These are phyloP conservation scores for Cornus controversa DNA, from an alignment of 148 eudicot genomes.

Conservation along the genomic window DNA sequence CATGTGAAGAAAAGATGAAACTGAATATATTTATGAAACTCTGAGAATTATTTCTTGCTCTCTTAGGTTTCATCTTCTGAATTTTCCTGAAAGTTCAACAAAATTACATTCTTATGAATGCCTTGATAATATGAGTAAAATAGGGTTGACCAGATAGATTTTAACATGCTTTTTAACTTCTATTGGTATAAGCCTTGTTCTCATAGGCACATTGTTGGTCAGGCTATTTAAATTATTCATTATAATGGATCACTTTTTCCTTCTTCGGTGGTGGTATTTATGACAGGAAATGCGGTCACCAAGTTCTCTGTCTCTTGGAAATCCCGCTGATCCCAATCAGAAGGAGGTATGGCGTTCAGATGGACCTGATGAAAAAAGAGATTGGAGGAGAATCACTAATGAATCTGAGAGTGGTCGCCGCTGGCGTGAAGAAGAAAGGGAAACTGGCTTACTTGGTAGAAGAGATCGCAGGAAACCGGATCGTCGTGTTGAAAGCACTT, in stretches of 20 bases:
- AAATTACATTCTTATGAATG: neutral
- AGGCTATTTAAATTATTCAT: neutral
- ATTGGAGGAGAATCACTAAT: constrained; percentile 67
- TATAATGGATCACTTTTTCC: neutral
- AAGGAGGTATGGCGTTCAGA: constrained; percentile 63
- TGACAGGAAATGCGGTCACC: constrained; percentile 77
- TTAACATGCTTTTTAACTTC: neutral
- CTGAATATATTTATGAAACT: no score
- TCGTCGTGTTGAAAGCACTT: constrained; percentile 72
- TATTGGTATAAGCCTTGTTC: neutral
- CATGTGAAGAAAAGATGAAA: neutral
- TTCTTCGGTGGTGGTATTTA: constrained; percentile 1
- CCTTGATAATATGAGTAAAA: neutral
- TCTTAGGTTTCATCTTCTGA: neutral
- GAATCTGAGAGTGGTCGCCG: constrained; percentile 77
- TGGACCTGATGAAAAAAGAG: constrained; percentile 65
- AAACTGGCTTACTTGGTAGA: constrained; percentile 93
- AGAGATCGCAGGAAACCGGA: constrained; percentile 83
- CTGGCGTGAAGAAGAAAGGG: constrained; percentile 99
- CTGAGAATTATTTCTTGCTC: neutral
- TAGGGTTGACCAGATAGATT: neutral
- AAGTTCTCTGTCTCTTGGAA: constrained; percentile 80
- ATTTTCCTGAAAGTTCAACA: neutral
- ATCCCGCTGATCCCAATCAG: constrained; percentile 57
- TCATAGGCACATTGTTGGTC: neutral